Conservation (phyloP, 2,329 filamentous ascomycete species). For the Lecanosticta acicola region DNA sequence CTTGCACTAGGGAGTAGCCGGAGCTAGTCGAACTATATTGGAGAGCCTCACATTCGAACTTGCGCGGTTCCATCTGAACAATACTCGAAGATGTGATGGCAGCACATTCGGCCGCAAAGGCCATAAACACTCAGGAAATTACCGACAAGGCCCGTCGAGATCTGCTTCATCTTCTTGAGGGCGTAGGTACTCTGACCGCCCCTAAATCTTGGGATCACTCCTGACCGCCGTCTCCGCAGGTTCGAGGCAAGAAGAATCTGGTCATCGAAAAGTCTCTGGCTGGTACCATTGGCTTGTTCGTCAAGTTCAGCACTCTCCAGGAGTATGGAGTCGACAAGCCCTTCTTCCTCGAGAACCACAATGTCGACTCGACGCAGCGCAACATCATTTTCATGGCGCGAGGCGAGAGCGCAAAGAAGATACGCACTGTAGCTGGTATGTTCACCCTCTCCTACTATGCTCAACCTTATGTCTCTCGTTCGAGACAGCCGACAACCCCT, state of each 20-base stretch:
- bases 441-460: conserved; percentile 16
- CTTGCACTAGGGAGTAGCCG: too few species aligned
- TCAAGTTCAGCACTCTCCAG: conserved; percentile 91
- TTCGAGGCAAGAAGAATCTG: conserved; percentile 97
- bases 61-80: conserved; percentile 3
- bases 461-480: background rate
- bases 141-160: conserved; percentile 80
- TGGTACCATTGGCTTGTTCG: conserved; percentile 81
- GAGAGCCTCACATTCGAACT: conserved; percentile 4
- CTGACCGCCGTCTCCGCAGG: conserved; percentile 48
- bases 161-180: conserved; percentile 83
- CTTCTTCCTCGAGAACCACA: conserved; percentile 92
- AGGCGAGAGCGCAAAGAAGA: conserved; percentile 80
- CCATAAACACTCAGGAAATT: conserved; percentile 69
- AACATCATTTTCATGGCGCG: conserved; percentile 92
- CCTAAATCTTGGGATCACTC: conserved; percentile 1
- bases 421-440: conserved; percentile 80
- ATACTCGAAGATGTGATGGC: conserved; percentile 31
- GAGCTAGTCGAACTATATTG: background rate
- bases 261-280: conserved; percentile 87
- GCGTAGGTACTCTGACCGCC: conserved; percentile 62
- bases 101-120: conserved; percentile 51
- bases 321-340: conserved; percentile 98
- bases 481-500: background rate
- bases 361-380: conserved; percentile 87